Evolutionary conservation across 306 rosid species (phyloP).

Genomic region (Castanea mollissima): DNA sequence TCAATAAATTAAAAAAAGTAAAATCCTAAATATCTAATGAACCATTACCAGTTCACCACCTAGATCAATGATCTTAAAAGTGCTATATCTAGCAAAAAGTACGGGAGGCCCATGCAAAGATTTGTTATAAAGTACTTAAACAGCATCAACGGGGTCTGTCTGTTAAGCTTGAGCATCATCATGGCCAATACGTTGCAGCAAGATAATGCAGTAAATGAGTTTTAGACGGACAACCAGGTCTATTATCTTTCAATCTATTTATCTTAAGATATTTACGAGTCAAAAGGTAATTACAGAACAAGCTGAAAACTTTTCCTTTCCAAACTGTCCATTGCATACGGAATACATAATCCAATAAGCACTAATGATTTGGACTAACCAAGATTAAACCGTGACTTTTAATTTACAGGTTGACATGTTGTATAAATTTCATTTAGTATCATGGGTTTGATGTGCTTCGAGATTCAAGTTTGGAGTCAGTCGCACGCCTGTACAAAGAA

Average conservation of each 20-base stretch:
- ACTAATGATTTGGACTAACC: conserved; percentile 13
- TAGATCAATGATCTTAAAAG: no score
- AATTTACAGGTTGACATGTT: conserved; percentile 32
- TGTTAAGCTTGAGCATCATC: neutral
- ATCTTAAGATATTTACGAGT: neutral
- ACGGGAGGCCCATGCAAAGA: neutral
- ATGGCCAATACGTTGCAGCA: neutral
- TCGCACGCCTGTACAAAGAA: conserved; percentile 50
- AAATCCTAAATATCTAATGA: no score
- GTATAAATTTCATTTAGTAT: neutral
- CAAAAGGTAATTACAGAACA: neutral
- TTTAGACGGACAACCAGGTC: neutral
- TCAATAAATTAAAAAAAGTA: no score
- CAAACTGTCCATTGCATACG: neutral
- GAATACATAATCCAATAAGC: neutral
- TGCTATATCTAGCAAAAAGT: no score
- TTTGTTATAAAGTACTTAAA: neutral
- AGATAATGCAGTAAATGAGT: neutral
- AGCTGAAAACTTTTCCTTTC: neutral
- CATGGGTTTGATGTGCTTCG: conserved; percentile 29
- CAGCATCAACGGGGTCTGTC: neutral
- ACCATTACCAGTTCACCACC: no score
- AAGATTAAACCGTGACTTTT: conserved; percentile 12
- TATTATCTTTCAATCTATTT: neutral
- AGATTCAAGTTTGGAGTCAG: conserved; percentile 49